Evolutionary conservation across 768 basidiomycete species (phyloP).

Genomic region (Russula sp.): DNA sequence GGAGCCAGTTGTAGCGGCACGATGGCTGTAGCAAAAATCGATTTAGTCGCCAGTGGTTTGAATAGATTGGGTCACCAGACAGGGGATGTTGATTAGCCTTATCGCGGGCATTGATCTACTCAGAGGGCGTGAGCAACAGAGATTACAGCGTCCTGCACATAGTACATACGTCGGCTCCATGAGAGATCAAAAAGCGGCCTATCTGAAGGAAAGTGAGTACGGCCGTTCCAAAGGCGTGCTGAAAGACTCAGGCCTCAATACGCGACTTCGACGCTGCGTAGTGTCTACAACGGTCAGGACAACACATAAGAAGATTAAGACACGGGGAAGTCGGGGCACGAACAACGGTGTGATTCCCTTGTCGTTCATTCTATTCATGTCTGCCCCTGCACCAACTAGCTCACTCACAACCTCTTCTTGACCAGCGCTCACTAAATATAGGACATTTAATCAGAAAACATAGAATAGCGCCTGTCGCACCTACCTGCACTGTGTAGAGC

Average conservation of each 20-base stretch:
- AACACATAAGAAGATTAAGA: conserved; percentile 8
- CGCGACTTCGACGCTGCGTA: conserved; percentile 91
- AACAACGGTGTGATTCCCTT: conserved; percentile 83
- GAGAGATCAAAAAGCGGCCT: conserved; percentile 73
- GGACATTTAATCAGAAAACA: background rate
- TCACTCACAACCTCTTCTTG: conserved; percentile 67
- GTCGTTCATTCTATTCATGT: conserved; percentile 72
- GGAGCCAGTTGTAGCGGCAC: conserved; percentile 93
- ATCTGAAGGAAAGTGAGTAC: conserved; percentile 46
- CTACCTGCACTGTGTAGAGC: conserved; percentile 73
- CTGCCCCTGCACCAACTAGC: conserved; percentile 74
- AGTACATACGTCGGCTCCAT: conserved; percentile 82
- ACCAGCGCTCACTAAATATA: conserved; percentile 66
- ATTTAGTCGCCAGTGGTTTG: background rate
- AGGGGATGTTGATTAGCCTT: conserved; percentile 88
- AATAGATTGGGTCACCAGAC: conserved; percentile 36
- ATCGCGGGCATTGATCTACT: conserved; percentile 89
- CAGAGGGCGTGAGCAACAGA: conserved; percentile 29
- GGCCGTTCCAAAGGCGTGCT: background rate
- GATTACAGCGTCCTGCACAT: conserved; percentile 21
- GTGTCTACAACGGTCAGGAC: conserved; percentile 45
- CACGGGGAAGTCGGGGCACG: conserved; percentile 26
- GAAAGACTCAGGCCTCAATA: conserved; percentile 48
- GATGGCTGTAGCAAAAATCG: conserved; percentile 50
- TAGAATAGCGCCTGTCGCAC: conserved; percentile 4